phyloP scores from a whole-genome alignment of 1,284 basidiomycete species.

The Cutaneotrichosporon spelunceum region DNA sequence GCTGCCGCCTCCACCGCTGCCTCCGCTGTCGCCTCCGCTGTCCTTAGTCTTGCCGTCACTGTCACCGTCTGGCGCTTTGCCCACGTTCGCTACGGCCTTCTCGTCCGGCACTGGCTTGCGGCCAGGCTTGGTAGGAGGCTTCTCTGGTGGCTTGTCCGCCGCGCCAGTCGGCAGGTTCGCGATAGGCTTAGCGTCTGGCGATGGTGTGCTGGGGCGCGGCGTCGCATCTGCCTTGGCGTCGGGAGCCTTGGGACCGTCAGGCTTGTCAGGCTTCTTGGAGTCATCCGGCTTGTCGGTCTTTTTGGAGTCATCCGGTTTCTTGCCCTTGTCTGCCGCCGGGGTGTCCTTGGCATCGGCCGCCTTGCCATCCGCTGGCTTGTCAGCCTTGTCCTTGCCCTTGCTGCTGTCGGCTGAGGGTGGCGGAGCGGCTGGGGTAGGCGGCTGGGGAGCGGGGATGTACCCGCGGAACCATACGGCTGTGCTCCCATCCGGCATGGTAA shows the following conservation, averaged over 20 bases:
- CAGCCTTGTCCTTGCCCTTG: conserved; percentile 1
- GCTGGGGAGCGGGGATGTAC: conserved; percentile 3
- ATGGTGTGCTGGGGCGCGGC: neutral
- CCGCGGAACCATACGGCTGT: conserved; percentile 3
- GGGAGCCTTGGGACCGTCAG: too few relatives aligned
- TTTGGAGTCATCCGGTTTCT: neutral
- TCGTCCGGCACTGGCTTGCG: neutral
- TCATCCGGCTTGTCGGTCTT: neutral
- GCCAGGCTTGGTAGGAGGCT: neutral
- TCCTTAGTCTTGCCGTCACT: neutral
- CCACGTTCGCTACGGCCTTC: neutral
- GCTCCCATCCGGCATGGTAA: neutral
- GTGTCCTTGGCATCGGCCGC: neutral
- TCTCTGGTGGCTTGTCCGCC: conserved; percentile 4
- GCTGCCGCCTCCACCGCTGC: too few relatives aligned
- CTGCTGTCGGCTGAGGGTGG: neutral
- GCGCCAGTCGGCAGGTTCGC: neutral
- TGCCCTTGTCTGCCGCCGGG: neutral
- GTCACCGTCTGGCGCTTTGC: neutral
- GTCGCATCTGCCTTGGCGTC: neutral
- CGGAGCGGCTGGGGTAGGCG: neutral
- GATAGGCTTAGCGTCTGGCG: neutral
- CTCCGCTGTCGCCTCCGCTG: conserved; percentile 1
- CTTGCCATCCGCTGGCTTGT: neutral
- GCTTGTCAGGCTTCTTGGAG: neutral